A percentile compares a stretch with the other conserved stretches of the same genome.
These are phyloP conservation scores for Pleurotus salmoneostramineus DNA, from an alignment of 768 basidiomycete species.

Conservation along the genomic window DNA sequence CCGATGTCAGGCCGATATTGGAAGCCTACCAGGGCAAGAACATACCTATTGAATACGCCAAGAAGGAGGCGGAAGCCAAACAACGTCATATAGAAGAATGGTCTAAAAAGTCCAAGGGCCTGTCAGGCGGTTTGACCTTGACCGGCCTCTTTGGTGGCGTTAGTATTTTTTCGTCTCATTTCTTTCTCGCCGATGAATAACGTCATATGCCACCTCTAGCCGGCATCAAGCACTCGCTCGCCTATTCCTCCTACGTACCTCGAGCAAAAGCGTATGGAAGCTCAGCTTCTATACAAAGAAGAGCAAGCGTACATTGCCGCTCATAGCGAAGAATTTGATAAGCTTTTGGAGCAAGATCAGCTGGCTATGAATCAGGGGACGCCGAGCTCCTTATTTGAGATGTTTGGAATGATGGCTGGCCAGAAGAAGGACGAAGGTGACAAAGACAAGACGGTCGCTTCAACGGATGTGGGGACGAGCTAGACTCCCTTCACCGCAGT, in stretches of 20 bases:
- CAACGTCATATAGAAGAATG: constrained; percentile 76
- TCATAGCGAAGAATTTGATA: constrained; percentile 43
- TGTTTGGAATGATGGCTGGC: constrained; percentile 25
- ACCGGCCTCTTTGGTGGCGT: constrained; percentile 36
- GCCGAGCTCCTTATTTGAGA: constrained; percentile 46
- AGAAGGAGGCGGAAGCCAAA: constrained; percentile 83
- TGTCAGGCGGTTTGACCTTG: constrained; percentile 27
- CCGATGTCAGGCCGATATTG: constrained; percentile 86
- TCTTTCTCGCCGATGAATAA: not conserved
- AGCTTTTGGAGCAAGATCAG: constrained; percentile 33
- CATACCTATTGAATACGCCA: constrained; percentile 85
- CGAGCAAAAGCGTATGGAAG: constrained; percentile 48
- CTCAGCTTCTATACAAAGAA: constrained; percentile 43
- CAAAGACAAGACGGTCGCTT: not conserved
- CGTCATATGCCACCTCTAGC: not conserved
- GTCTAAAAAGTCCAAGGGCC: constrained; percentile 45
- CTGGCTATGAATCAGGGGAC: constrained; percentile 37
- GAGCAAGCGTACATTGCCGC: constrained; percentile 47
- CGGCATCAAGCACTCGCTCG: not conserved
- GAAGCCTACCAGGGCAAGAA: constrained; percentile 84
- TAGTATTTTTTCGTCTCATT: constrained; percentile 5
- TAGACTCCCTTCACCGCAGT: not conserved
- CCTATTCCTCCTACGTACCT: constrained; percentile 47
- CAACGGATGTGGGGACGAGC: not conserved
- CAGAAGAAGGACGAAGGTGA: constrained; percentile 9